These are phyloP conservation scores for Colletotrichum sp. DNA, from an alignment of 2,329 filamentous ascomycete species.

Conservation along the genomic window DNA sequence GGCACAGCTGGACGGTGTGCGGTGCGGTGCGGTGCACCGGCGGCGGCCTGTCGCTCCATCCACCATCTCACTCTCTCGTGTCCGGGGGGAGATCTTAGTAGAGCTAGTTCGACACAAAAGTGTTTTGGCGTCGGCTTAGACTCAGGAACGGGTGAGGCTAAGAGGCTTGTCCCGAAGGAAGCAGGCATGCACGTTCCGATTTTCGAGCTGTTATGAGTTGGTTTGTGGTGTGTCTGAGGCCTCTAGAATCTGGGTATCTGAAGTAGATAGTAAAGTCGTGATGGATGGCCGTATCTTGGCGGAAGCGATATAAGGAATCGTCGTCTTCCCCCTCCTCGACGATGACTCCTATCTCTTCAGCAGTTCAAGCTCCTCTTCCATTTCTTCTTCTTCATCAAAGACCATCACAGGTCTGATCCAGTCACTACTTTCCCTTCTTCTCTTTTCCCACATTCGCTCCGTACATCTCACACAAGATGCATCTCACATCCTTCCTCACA, in stretches of 20 bases:
- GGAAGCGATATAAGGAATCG: conserved; percentile 4
- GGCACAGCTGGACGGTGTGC: neutral
- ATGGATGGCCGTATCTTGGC: neutral
- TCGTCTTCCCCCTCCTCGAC: neutral
- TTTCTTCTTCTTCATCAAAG: neutral
- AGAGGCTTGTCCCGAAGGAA: conserved; percentile 1
- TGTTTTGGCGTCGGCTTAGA: neutral
- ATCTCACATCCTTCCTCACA: conserved; percentile 16
- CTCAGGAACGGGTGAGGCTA: neutral
- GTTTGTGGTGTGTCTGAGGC: neutral
- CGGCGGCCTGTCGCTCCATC: neutral
- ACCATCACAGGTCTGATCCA: neutral
- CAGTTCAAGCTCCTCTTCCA: neutral
- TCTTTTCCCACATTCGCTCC: neutral
- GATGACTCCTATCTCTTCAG: neutral
- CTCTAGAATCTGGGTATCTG: neutral
- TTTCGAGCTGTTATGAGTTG: neutral
- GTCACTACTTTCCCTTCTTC: neutral
- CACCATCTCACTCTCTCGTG: neutral
- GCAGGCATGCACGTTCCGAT: neutral
- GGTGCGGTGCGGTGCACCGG: neutral
- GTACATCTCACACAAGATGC: neutral
- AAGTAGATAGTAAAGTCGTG: neutral
- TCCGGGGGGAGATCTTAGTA: neutral
- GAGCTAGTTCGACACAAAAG: neutral